Evolutionary conservation across 352 stramenopile genomes (phyloP), one percentile per base, ranked within the genome.

Genomic region (Phytophthora megakarya): DNA sequence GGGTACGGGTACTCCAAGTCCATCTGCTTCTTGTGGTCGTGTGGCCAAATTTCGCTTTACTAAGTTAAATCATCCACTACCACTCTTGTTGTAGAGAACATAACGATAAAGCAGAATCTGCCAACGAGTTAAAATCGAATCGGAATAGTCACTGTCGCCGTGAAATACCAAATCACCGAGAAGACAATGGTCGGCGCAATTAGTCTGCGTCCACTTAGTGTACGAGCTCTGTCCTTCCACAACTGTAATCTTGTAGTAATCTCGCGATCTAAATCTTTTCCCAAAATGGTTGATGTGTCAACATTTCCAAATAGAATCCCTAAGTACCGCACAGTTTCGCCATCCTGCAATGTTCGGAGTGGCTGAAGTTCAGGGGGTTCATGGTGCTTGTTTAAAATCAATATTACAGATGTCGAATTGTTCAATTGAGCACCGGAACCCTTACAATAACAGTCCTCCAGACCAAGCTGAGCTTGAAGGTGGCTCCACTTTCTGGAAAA

Each of bases 11-110:
- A 25, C 39, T 13, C 39, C 39, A 45, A 45, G 6, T 16, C 39
- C 39, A 19, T 45, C 39, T 13, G 37, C 15, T 6, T 43, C 37
- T 13, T 13, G 39, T 23, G 39, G n/a, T 26, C 39, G 18, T 7
- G 18, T 13, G 10, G 12, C 39, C 23, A 45, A 18, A 7, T 45
- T 23, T 8, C 16, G 18, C 18, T 45, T 45, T 13, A 45, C 39
- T 9, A 32, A 32, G 13, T 25, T 45, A 25, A 45, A 45, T 26
- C 42, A 19, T 32, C 42, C 42, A 3, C 3, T 32, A n/a, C 42
- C 42, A 48, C 23, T 45, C n/a, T 45, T 45, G 39, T 45, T 45
- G 39, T 45, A 45, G 7, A 45, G 12, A 45, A 25, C 39, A 25
- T 12, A 45, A 25, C 39, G 39, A 9, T 45, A 26, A 3, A 45